Conservation (phyloP, 331 rosid species). For the Pyracantha coccinea region DNA sequence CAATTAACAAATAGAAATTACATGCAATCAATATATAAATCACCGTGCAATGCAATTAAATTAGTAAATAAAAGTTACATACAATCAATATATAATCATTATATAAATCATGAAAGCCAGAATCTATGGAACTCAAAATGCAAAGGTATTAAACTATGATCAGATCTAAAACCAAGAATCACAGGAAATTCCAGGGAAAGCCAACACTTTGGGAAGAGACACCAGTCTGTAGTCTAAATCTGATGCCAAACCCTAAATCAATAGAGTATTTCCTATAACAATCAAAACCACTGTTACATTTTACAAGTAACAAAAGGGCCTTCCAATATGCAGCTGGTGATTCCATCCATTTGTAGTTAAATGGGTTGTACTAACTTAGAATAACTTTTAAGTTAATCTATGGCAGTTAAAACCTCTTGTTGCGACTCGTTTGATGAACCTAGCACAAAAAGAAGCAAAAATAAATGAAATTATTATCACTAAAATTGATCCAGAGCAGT, state of each 20-base stretch:
- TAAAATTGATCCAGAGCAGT: conserved; percentile 29
- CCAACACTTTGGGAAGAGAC: conserved; percentile 4
- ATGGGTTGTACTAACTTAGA: background rate
- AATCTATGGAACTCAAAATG: background rate
- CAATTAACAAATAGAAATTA: background rate
- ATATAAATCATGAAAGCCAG: background rate
- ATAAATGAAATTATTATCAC: conserved; percentile 18
- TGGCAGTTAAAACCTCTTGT: background rate
- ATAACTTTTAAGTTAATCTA: background rate
- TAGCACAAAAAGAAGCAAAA: conserved; percentile 16
- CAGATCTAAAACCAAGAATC: background rate
- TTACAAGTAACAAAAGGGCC: background rate
- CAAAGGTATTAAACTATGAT: background rate
- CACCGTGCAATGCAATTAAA: background rate
- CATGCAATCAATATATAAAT: background rate
- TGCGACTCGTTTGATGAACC: background rate
- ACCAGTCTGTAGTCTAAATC: background rate
- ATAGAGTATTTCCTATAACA: background rate
- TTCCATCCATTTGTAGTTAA: background rate
- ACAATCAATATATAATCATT: background rate
- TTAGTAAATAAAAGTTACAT: background rate
- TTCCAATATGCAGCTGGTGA: conserved; percentile 1
- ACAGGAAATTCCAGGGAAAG: background rate
- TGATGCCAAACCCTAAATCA: background rate
- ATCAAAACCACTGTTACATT: background rate